Evolutionary conservation across 2,329 filamentous ascomycete genomes (phyloP).

Genomic region (Pseudopithomyces maydicus): DNA sequence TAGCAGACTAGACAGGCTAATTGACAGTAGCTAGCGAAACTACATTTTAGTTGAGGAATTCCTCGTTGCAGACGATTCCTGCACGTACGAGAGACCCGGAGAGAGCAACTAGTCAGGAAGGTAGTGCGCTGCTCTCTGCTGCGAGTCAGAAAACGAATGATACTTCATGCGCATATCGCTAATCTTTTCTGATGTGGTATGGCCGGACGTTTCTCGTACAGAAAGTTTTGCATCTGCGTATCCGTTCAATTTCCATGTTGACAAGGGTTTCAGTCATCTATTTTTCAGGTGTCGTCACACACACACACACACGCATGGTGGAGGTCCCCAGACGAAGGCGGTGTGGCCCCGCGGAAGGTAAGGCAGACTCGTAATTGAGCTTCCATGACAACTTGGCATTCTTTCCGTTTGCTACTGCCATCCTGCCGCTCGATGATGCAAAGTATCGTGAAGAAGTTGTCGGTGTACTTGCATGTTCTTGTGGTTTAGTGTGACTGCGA

Average conservation of each 20-base stretch:
- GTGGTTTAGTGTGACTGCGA: background rate
- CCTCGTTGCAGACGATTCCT: background rate
- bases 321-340: background rate
- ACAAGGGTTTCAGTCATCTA: too few species aligned
- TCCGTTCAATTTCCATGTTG: too few species aligned
- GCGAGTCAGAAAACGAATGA: background rate
- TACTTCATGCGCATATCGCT: background rate
- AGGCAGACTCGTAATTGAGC: conserved; percentile 11
- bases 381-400: background rate
- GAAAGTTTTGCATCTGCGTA: background rate
- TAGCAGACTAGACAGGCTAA: background rate
- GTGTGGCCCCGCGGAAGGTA: conserved; percentile 5
- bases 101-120: background rate
- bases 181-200: background rate
- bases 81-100: background rate
- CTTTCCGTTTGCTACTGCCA: conserved; percentile 5
- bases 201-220: background rate
- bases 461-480: conserved; percentile 5
- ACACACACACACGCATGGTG: too few species aligned
- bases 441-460: conserved; percentile 8
- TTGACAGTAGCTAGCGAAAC: too few species aligned
- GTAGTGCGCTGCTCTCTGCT: background rate
- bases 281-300: too few species aligned
- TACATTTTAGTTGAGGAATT: background rate
- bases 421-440: conserved; percentile 12